Base-by-base conservation (phyloP, 768 basidiomycete species). In the Royoungia palumana region DNA sequence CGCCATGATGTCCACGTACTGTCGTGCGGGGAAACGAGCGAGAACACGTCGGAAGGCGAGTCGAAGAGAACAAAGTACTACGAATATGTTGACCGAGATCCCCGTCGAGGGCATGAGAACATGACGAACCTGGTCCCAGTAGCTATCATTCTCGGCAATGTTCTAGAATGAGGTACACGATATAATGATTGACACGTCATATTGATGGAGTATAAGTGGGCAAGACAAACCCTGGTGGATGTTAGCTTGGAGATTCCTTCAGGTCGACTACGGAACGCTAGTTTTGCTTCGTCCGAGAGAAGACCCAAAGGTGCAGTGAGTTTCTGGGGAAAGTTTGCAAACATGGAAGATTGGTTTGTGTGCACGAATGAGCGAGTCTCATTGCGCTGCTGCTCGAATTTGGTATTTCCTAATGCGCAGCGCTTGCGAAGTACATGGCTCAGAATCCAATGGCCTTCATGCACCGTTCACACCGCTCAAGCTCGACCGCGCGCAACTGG, bases 1-100 rank as follows among this genome's bases (percentile, higher is more conserved):
- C n/a, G 39, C 50, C 27, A 39, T 17, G 24, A 41, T 17, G 38
- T 51, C 27, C 5, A 72, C 87, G 53, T 72, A 93, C 90, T 80
- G 63, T 94, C 91, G 56, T 90, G 82, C 1, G 89, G 81, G 3
- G 88, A 83, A 57, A 94, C 85, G 43, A 95, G 79, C 14, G 93
- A 89, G 69, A 90, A 94, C 32, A 94, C 91, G 57, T 95, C 92
- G 0, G 90, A 89, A 1, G 89, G 80, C 8, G 89, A 87, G 72
- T 94, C 91, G 64, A 95, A 95, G 16, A 96, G 74, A 39, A 79
- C 68, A 55, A 87, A 83, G 62, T 87, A 96, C 89, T 94, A 59
- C 16, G 5, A 14, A 20, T 35, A 51, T 21, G 35, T 50, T 40
- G 21, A 50, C 37, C 54, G 39, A 37, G 27, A 45, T 20, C 13